phyloP scores from a whole-genome alignment of 176 grass and related monocot genomes.

The Saccharum spontaneum region DNA sequence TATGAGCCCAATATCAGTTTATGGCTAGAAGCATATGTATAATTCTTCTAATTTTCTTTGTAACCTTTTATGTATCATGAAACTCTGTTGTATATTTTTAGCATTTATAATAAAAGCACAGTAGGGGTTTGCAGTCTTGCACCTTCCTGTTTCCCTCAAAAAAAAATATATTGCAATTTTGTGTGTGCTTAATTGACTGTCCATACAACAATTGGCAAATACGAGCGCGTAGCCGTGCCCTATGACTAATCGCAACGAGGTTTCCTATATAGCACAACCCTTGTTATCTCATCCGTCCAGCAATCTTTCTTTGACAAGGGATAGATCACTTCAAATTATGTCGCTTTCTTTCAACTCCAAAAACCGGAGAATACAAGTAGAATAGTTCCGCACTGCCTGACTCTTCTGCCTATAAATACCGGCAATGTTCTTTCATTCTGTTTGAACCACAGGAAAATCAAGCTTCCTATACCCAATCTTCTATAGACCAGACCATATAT shows the following conservation, averaged over 20 bases:
- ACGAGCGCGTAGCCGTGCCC: neutral
- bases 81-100: no score
- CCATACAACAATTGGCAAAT: no score
- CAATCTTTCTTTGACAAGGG: neutral
- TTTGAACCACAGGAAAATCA: neutral
- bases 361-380: neutral
- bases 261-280: neutral
- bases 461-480: neutral
- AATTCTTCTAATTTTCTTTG: no score
- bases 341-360: neutral
- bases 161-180: no score
- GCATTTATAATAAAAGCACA: no score
- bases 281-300: neutral
- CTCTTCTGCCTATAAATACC: neutral
- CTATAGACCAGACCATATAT: neutral
- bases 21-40: no score
- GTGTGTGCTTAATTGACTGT: no score
- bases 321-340: neutral
- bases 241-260: no score
- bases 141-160: no score
- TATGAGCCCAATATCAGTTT: no score
- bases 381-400: neutral
- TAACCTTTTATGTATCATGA: no score
- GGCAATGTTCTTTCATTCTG: neutral
- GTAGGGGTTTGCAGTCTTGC: no score